Evolutionary conservation across 768 basidiomycete genomes (phyloP).

Genomic region (Chalciporus sphaerocephalus): DNA sequence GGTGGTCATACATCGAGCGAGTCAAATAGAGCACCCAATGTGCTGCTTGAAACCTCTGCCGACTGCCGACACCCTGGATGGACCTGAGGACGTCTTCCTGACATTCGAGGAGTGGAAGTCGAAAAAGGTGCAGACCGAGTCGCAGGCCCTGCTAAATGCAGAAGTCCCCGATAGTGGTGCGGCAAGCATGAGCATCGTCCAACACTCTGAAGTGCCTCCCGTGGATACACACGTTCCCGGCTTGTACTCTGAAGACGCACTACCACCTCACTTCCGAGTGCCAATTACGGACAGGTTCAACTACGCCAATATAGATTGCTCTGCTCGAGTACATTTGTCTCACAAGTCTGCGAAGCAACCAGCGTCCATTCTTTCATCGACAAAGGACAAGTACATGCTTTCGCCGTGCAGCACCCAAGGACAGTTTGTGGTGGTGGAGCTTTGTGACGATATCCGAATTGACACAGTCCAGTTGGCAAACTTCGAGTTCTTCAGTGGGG

Average conservation of each 20-base stretch:
- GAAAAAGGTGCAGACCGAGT: slow-evolving; percentile 48
- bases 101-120: slow-evolving; percentile 90
- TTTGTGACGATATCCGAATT: slow-evolving; percentile 96
- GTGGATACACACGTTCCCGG: slow-evolving; percentile 15
- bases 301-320: slow-evolving; percentile 90
- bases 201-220: slow-evolving; percentile 3
- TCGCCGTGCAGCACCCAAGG: slow-evolving; percentile 67
- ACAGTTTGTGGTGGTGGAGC: slow-evolving; percentile 88
- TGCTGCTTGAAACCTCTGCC: slow-evolving; percentile 62
- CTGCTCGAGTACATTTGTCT: slow-evolving; percentile 82
- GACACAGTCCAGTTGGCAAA: slow-evolving; percentile 96
- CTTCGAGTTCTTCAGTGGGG: slow-evolving; percentile 96
- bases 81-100: slow-evolving; percentile 58
- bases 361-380: slow-evolving; percentile 78
- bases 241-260: slow-evolving; percentile 14
- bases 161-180: slow-evolving; percentile 6
- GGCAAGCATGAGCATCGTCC: slow-evolving; percentile 1
- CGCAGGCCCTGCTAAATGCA: slow-evolving; percentile 23
- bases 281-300: slow-evolving; percentile 88
- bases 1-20: slow-evolving; percentile 40
- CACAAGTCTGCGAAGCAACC: slow-evolving; percentile 80
- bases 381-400: slow-evolving; percentile 95
- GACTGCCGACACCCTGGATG: slow-evolving; percentile 36
- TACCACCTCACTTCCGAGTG: slow-evolving; percentile 63
- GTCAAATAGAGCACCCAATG: slow-evolving; percentile 50